Conservation (phyloP, 257 asterid genomes). For the Leonotis leonurus region DNA sequence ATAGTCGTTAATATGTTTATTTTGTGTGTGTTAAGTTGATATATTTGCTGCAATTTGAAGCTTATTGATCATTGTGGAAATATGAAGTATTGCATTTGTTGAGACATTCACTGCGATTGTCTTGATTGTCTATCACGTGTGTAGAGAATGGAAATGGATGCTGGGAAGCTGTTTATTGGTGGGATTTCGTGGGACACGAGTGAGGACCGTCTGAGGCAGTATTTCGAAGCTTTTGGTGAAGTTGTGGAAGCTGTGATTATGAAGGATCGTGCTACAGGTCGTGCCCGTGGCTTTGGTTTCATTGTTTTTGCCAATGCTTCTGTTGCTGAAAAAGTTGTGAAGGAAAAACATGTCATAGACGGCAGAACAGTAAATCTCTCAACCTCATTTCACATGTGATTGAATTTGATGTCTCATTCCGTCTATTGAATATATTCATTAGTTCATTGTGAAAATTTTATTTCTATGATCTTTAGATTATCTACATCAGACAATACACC, state of each 20-base stretch:
- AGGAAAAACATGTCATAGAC: slow-evolving; percentile 41
- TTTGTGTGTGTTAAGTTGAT: no score
- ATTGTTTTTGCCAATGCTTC: slow-evolving; percentile 37
- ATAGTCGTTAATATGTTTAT: no score
- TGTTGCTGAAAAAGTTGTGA: slow-evolving; percentile 47
- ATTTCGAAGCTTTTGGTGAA: slow-evolving; percentile 42
- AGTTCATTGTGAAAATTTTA: not conserved
- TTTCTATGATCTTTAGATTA: not conserved
- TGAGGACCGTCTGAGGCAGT: slow-evolving; percentile 41
- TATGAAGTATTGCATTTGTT: not conserved
- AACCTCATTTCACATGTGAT: not conserved
- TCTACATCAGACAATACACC: slow-evolving; percentile 1
- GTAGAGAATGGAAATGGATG: slow-evolving; percentile 45
- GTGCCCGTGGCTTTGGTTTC: slow-evolving; percentile 57
- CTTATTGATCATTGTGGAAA: no score
- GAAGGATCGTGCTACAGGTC: slow-evolving; percentile 51
- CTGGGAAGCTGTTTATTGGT: slow-evolving; percentile 47
- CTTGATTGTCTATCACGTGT: slow-evolving; percentile 18
- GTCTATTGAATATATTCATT: not conserved
- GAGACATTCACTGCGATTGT: slow-evolving; percentile 12
- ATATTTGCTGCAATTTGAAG: no score
- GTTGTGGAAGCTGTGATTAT: slow-evolving; percentile 47
- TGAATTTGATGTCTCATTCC: not conserved
- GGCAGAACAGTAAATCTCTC: slow-evolving; percentile 40
- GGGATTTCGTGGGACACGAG: slow-evolving; percentile 52